Evolutionary conservation across 148 eudicot genomes (phyloP), one percentile per base, ranked within the genome.

Genomic region (Rhododendron mucronatum): DNA sequence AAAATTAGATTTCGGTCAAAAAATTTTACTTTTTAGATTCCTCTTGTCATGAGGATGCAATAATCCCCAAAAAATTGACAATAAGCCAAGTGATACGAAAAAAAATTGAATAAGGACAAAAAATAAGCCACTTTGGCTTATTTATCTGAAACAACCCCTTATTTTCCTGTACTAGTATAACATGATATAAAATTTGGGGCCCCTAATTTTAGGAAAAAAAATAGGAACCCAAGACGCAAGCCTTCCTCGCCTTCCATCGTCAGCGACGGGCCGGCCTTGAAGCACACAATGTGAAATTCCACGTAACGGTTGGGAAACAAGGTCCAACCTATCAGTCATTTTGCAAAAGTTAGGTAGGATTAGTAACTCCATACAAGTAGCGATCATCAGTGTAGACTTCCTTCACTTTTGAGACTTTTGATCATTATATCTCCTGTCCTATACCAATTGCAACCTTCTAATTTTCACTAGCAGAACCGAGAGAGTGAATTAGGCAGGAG

Each of bases 261-360:
- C 45, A 41, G 61, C 23, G 6, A 13, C 4, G 2, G 61, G 61
- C 61, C 61, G 61, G 61, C 61, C 65, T 59, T 20, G 26, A 59
- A 59, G 63, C 23, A 59, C 13, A 15, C 39, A 45, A 2, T 53
- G 28, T 55, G 47, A 13, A 26, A 23, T 20, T 12, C 77, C 28
- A 80, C 48, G 48, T 6, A 80, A 65, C 26, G 18, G 26, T 76
- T 4, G 14, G 1, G 44, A 55, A 35, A 59, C 16, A 39, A 37
- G 8, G 9, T 86, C 65, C 85, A 59, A 75, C 63, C 82, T 33
- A 61, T 26, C 48, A 28, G 80, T 75, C 82, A 18, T 37, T 18
- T 47, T 53, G 83, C 48, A 87, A 91, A 85, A 28, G 89, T 86
- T 89, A 88, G 92, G 84, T 91, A 88, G 88, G 90, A 87, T 33